A percentile compares a stretch with the other conserved stretches of the same genome.
phyloP scores from a whole-genome alignment of 345 rosid genomes.

The Eucalyptus curtisii region DNA sequence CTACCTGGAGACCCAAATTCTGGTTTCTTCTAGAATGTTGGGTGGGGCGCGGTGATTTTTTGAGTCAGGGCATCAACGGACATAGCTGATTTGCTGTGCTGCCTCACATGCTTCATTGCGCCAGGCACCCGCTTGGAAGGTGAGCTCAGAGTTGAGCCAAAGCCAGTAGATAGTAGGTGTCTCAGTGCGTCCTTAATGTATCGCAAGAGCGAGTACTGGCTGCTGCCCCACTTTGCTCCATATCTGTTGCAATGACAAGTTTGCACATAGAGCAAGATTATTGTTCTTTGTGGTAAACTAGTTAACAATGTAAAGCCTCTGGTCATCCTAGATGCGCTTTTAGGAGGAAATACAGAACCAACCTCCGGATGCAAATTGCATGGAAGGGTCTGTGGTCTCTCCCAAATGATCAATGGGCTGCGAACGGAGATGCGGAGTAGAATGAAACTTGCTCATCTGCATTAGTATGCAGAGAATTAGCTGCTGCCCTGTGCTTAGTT shows the following conservation, averaged over 20 bases:
- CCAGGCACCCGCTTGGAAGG: not conserved
- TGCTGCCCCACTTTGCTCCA: no score
- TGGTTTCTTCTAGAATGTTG: conserved; percentile 3
- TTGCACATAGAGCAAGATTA: no score
- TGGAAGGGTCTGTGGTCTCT: not conserved
- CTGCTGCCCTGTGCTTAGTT: no score
- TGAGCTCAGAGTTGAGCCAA: not conserved
- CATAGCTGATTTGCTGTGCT: not conserved
- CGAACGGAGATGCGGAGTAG: not conserved
- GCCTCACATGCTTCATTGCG: conserved; percentile 10
- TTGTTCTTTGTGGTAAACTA: no score
- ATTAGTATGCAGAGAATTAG: not conserved
- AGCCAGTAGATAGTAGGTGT: not conserved
- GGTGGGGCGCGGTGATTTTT: not conserved
- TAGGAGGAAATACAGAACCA: not conserved
- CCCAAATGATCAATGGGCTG: not conserved
- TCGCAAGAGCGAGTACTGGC: no score
- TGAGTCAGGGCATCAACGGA: not conserved
- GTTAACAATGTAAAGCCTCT: no score
- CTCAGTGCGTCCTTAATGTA: no score
- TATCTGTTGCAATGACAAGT: no score
- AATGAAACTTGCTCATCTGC: conserved; percentile 10
- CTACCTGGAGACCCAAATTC: not conserved
- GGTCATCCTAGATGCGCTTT: no score
- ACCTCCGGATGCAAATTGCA: not conserved